These are phyloP conservation scores for Eutypella sp. DNA, from an alignment of 2,329 filamentous ascomycete species.

Conservation along the genomic window DNA sequence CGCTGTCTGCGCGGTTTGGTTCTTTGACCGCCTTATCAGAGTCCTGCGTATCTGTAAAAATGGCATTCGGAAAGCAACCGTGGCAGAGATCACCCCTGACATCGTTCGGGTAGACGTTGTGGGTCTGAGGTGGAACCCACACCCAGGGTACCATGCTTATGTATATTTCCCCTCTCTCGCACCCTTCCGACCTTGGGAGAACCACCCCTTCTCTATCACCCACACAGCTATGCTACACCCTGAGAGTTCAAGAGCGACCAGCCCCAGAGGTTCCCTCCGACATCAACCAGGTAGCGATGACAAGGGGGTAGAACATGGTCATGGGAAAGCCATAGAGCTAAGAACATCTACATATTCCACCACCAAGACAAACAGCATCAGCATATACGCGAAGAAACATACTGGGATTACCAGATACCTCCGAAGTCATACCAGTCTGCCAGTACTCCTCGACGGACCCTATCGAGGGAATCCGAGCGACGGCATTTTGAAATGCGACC, in stretches of 20 bases:
- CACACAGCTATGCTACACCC: constrained; percentile 12
- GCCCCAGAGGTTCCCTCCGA: not conserved
- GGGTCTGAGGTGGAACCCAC: constrained; percentile 29
- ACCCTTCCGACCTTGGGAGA: constrained; percentile 42
- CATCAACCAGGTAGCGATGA: not conserved
- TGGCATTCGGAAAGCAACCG: constrained; percentile 30
- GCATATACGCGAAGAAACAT: constrained; percentile 6
- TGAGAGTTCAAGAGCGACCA: not conserved
- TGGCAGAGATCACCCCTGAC: constrained; percentile 29
- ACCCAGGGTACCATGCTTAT: constrained; percentile 35
- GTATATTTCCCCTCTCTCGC: constrained; percentile 44
- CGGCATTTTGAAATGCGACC: constrained; percentile 7
- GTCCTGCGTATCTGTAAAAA: constrained; percentile 31
- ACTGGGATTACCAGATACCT: constrained; percentile 5
- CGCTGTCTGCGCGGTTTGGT: constrained; percentile 22
- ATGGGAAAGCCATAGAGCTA: not conserved
- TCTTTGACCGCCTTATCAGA: constrained; percentile 39
- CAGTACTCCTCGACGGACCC: constrained; percentile 7
- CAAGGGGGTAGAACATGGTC: constrained; percentile 1
- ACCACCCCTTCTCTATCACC: constrained; percentile 48
- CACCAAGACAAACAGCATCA: constrained; percentile 1
- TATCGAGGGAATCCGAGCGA: constrained; percentile 4
- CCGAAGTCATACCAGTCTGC: not conserved
- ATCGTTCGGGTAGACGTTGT: constrained; percentile 38
- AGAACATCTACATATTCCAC: not conserved